Percentiles rank a stretch among this genome's conserved stretches.
These are phyloP conservation scores for Candida golubevii DNA, from an alignment of 805 yeast species.

Conservation along the genomic window DNA sequence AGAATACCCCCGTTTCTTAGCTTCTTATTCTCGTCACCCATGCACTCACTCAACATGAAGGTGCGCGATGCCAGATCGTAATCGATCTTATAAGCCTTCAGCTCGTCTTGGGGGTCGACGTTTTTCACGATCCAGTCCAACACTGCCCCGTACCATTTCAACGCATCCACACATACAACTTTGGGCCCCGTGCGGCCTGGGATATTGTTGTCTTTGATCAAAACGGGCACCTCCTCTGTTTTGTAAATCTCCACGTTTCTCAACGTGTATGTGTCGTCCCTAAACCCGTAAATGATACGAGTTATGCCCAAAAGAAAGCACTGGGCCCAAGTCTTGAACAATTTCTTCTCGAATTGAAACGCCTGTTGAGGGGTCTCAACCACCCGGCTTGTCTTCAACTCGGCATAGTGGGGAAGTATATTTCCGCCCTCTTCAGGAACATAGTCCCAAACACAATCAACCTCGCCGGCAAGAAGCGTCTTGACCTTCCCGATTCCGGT, in stretches of 20 bases:
- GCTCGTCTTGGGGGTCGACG: slow-evolving; percentile 47
- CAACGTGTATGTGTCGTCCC: slow-evolving; percentile 67
- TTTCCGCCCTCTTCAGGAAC: slow-evolving; percentile 49
- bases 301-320: slow-evolving; percentile 84
- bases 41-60: slow-evolving; percentile 47
- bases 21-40: slow-evolving; percentile 24
- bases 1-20: slow-evolving; percentile 20
- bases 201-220: slow-evolving; percentile 51
- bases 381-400: slow-evolving; percentile 67
- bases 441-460: slow-evolving; percentile 86
- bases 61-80: slow-evolving; percentile 54
- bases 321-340: slow-evolving; percentile 88
- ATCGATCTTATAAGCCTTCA: slow-evolving; percentile 49
- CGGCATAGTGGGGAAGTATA: slow-evolving; percentile 71
- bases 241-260: slow-evolving; percentile 67
- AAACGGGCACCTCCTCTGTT: slow-evolving; percentile 73
- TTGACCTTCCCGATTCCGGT: slow-evolving; percentile 77
- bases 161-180: slow-evolving; percentile 70
- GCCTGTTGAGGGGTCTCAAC: slow-evolving; percentile 56
- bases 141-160: slow-evolving; percentile 83
- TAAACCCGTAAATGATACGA: slow-evolving; percentile 78
- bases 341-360: slow-evolving; percentile 65
- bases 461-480: slow-evolving; percentile 79
- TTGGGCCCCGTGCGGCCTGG: slow-evolving; percentile 32
- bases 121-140: slow-evolving; percentile 67